These are phyloP conservation scores for Kluyveromyces dobzhanskii DNA, from an alignment of 805 yeast species.

Conservation along the genomic window DNA sequence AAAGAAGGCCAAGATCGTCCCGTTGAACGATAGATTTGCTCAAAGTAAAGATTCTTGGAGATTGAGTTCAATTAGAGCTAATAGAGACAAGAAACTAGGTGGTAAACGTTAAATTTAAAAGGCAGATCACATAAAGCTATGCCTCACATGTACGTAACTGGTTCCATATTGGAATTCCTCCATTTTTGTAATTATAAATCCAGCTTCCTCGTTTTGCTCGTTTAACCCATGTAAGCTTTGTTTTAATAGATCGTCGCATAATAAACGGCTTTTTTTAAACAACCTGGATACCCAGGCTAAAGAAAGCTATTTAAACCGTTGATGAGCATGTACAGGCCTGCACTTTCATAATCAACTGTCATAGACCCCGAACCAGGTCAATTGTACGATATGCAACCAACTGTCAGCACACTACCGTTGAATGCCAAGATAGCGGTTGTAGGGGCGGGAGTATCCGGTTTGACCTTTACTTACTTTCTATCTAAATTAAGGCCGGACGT, in stretches of 20 bases:
- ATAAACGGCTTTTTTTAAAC: no score
- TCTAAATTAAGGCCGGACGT: constrained; percentile 71
- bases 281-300: no score
- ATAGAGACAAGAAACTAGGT: constrained; percentile 25
- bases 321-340: no score
- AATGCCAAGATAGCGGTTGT: constrained; percentile 54
- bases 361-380: not conserved
- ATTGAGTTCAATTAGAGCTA: constrained; percentile 39
- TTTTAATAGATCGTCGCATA: no score
- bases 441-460: constrained; percentile 87
- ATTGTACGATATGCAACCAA: constrained; percentile 11
- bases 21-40: constrained; percentile 54
- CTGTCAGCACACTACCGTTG: constrained; percentile 16
- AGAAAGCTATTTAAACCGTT: no score
- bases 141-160: no score
- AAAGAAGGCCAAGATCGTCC: constrained; percentile 59
- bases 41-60: constrained; percentile 70
- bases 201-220: no score
- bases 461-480: constrained; percentile 63
- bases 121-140: no score
- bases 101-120: constrained; percentile 13
- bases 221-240: no score
- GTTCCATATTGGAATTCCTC: no score
- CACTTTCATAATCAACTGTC: no score
- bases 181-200: no score